Percentiles rank a stretch among this genome's conserved stretches.
Evolutionary conservation across 129 eudicot species (phyloP).

Genomic region (sunflower (Helianthus annuus)): DNA sequence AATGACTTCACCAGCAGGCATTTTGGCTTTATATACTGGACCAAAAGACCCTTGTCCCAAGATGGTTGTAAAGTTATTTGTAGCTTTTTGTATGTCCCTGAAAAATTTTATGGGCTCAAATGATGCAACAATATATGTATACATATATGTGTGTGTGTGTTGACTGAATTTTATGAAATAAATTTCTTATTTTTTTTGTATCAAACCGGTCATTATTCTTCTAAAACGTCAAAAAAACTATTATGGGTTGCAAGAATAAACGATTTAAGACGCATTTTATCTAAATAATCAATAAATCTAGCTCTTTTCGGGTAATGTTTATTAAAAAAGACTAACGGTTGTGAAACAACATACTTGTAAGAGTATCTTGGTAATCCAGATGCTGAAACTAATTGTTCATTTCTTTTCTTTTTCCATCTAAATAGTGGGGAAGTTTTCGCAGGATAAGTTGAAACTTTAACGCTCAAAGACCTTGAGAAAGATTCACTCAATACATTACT

Average conservation of each 20-base stretch:
- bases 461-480: constrained; percentile 47
- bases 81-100: constrained; percentile 94
- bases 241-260: not conserved
- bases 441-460: constrained; percentile 40
- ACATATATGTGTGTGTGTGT: too few species aligned
- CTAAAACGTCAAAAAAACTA: not conserved
- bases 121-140: too few species aligned
- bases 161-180: too few species aligned
- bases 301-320: not conserved
- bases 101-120: not conserved
- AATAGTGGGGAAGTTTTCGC: constrained; percentile 42
- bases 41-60: constrained; percentile 98
- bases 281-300: not conserved
- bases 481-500: constrained; percentile 68
- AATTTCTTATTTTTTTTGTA: not conserved
- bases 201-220: not conserved
- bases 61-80: constrained; percentile 79
- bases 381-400: constrained; percentile 58
- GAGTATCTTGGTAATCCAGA: constrained; percentile 80
- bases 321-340: not conserved
- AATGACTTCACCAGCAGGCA: constrained; percentile 86
- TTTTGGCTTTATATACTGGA: constrained; percentile 91
- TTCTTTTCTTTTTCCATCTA: constrained; percentile 58
- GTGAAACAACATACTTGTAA: constrained; percentile 70
- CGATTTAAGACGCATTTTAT: not conserved